Evolutionary conservation across 768 basidiomycete genomes (phyloP).

Genomic region (Amanita thiersii): DNA sequence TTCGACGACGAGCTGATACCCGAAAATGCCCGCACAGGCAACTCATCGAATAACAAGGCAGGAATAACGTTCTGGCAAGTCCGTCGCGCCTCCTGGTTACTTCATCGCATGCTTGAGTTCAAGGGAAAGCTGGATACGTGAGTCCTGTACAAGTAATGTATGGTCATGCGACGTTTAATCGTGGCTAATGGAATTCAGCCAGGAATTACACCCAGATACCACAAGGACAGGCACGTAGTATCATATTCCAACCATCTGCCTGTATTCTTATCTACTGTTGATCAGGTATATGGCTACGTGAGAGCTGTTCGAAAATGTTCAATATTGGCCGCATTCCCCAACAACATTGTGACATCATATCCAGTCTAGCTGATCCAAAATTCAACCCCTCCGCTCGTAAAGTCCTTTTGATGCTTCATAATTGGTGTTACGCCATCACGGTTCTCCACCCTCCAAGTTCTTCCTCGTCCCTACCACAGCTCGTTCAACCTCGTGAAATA

Average conservation of each 20-base stretch:
- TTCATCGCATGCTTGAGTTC: constrained; percentile 65
- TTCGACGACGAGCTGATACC: constrained; percentile 65
- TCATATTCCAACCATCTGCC: not conserved
- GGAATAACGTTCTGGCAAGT: constrained; percentile 78
- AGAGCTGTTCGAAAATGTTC: constrained; percentile 55
- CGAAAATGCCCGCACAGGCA: constrained; percentile 24
- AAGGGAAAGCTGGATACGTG: constrained; percentile 59
- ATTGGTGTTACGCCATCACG: constrained; percentile 74
- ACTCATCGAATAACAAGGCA: constrained; percentile 27
- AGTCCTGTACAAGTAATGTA: constrained; percentile 16
- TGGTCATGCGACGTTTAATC: constrained; percentile 8
- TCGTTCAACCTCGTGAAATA: constrained; percentile 31
- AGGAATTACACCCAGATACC: constrained; percentile 62
- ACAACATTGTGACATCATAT: constrained; percentile 54
- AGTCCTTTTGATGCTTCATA: constrained; percentile 63
- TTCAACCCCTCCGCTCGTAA: constrained; percentile 40
- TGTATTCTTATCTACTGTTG: not conserved
- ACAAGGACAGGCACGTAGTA: constrained; percentile 52
- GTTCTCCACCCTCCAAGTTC: constrained; percentile 40
- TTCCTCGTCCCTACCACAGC: constrained; percentile 17
- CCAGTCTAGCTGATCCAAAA: constrained; percentile 33
- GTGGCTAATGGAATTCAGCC: constrained; percentile 45
- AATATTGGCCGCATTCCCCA: constrained; percentile 73
- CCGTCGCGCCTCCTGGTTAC: constrained; percentile 75
- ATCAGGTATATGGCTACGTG: constrained; percentile 57